Conservation (phyloP, 768 basidiomycete species). For the Boletus sensibilis region DNA sequence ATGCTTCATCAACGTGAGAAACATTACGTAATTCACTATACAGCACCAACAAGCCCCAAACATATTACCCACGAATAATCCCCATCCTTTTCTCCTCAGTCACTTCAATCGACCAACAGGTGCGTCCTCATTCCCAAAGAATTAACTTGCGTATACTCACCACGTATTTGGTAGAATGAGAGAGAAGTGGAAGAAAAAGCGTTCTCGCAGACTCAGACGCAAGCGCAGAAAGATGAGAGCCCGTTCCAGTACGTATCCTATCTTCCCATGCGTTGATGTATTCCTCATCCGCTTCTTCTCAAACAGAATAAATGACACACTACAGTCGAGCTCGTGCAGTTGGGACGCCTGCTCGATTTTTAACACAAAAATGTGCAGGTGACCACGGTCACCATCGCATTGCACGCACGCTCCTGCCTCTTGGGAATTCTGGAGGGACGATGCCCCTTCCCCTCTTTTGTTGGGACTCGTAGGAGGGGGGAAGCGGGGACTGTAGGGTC, state of each 20-base stretch:
- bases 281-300: background rate
- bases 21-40: constrained; percentile 34
- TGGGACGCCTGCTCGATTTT: constrained; percentile 13
- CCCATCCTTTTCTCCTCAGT: constrained; percentile 20
- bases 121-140: constrained; percentile 4
- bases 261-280: background rate
- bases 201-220: constrained; percentile 87
- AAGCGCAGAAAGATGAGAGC: constrained; percentile 97
- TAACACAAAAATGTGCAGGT: constrained; percentile 16
- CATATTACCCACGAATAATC: constrained; percentile 15
- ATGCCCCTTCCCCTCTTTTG: constrained; percentile 19
- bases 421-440: constrained; percentile 21
- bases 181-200: constrained; percentile 98
- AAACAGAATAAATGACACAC: constrained; percentile 37
- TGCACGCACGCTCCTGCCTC: constrained; percentile 29
- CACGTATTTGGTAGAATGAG: constrained; percentile 58
- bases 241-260: constrained; percentile 73
- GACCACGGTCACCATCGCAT: constrained; percentile 16
- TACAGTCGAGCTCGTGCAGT: constrained; percentile 31
- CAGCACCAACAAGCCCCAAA: constrained; percentile 35
- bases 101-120: constrained; percentile 34
- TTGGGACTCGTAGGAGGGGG: constrained; percentile 24
- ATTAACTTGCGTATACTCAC: background rate
- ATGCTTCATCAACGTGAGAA: no score
- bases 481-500: constrained; percentile 24